Base-by-base conservation (phyloP, 768 basidiomycete genomes). In the Bullera alba region DNA sequence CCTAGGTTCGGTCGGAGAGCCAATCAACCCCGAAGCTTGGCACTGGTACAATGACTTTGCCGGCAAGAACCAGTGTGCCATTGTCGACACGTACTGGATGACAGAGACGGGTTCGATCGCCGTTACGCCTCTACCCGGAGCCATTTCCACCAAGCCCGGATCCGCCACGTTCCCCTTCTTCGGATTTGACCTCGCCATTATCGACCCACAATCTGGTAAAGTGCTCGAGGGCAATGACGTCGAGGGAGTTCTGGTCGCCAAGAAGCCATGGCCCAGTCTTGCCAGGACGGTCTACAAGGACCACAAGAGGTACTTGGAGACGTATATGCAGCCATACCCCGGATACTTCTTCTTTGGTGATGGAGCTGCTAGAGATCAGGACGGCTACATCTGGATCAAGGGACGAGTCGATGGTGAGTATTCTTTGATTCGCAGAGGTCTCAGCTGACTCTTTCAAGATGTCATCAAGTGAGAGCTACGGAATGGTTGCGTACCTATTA, bases 11-110 rank as follows among this genome's bases (percentile, higher is more conserved):
- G 95, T 97, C 38, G 95, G 93, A 48, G 95, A 99, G 75, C 95
- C 95, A 0, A 97, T 99, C 77, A 96, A 96, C 74, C 91, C 92
- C 23, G 93, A 96, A 72, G 93, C 93, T 10, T 96, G 95, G 93
- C 81, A 92, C 63, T 97, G 93, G 93, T 95, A 92, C 75, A 90
- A 93, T 72, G 90, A 95, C 66, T 81, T 89, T 66, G 91, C 95
- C 47, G 95, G 93, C 8, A 79, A 80, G 65, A 78, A 74, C 58
- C 80, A 96, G 72, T 92, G 88, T 69, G 89, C 93, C 5, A 83
- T 96, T 58, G 91, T 93, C 35, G 91, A 95, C 74, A 93, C 64
- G 3, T 75, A 73, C 67, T 84, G 83, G 88, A 92, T 96, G 79
- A 99, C 95, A 0, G 93, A 99, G 77, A 97, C 95, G 0, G 95